Base-by-base conservation (phyloP, 768 basidiomycete species). In the Amanita molliuscula region DNA sequence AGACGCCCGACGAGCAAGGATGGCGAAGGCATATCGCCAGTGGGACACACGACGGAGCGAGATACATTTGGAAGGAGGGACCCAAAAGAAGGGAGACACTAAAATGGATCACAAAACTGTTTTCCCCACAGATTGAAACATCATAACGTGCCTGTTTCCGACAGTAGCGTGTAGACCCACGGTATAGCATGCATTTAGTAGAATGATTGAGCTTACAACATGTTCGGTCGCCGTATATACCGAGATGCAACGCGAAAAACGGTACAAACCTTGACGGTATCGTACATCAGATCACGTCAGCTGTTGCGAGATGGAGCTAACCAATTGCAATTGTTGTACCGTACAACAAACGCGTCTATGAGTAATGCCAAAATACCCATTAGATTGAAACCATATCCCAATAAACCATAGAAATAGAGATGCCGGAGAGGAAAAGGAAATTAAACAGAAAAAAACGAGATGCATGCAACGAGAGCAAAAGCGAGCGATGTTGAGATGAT, bases 321-420 rank as follows among this genome's bases (percentile, higher is more conserved):
- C 44, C 36, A 37, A 41, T 46, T 47, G 51, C 51, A 34, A 45
- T 45, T 38, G 44, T 40, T 45, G 51, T 35, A 38, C 43, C 7
- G 20, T 37, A 38, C 48, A 44, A 50, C 44, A 33, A 29, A 50
- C 35, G 29, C 28, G 21, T 62, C 58, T 62, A 60, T 48, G 50
- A 54, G 48, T 53, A 52, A 57, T 56, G 53, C 53, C 57, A 45
- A 53, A 31, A 37, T 57, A 53, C 59, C 58, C 57, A 61, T 57
- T 58, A 59, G 44, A 55, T 34, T 51, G 41, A 45, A 50, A 53
- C 44, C 38, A 35, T 52, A 53, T 52, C 56, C 55, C 47, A 57
- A 53, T 48, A 48, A 54, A 53, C 48, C 26, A 50, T 54, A 54
- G 54, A 13, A 54, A 40, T 37, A 53, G 56, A 55, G 52, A 56